phyloP scores from a whole-genome alignment of 1,284 basidiomycete species.

The Cryptococcus sp. region DNA sequence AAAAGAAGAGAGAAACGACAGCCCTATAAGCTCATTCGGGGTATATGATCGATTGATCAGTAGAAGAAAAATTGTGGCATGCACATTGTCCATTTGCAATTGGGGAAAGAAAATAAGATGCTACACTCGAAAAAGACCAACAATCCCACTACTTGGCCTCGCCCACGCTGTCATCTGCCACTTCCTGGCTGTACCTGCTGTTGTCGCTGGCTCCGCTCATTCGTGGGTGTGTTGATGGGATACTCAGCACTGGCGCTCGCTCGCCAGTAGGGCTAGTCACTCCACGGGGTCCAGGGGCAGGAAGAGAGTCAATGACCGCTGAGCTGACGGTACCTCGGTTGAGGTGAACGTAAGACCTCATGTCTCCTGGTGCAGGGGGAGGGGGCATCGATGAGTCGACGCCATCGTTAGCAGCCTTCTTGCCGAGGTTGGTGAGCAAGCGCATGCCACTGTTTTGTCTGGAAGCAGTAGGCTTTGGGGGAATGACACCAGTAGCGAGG shows the following conservation, averaged over 20 bases:
- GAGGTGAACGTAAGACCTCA: constrained; percentile 41
- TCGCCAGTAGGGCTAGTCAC: constrained; percentile 15
- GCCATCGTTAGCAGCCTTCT: constrained; percentile 26
- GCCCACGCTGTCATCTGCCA: constrained; percentile 10
- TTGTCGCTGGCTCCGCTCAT: constrained; percentile 15
- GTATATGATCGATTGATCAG: no score
- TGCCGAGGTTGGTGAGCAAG: constrained; percentile 20
- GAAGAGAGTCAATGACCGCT: constrained; percentile 35
- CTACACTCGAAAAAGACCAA: no score
- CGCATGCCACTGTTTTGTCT: constrained; percentile 27
- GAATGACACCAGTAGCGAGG: constrained; percentile 4
- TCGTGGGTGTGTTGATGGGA: constrained; percentile 5
- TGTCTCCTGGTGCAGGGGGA: constrained; percentile 29
- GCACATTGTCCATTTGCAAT: no score
- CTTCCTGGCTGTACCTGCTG: constrained; percentile 17
- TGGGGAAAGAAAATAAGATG: no score
- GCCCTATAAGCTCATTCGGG: no score
- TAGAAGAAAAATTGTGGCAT: no score
- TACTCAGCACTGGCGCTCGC: constrained; percentile 3
- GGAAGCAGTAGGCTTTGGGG: constrained; percentile 20
- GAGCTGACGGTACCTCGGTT: constrained; percentile 40
- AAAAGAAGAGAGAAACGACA: no score
- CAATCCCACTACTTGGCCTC: constrained; percentile 9
- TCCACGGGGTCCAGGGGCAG: constrained; percentile 31
- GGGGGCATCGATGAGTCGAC: constrained; percentile 12